Conservation (phyloP, 1,139 yeast species). For the Sporopachydermia cereana region DNA sequence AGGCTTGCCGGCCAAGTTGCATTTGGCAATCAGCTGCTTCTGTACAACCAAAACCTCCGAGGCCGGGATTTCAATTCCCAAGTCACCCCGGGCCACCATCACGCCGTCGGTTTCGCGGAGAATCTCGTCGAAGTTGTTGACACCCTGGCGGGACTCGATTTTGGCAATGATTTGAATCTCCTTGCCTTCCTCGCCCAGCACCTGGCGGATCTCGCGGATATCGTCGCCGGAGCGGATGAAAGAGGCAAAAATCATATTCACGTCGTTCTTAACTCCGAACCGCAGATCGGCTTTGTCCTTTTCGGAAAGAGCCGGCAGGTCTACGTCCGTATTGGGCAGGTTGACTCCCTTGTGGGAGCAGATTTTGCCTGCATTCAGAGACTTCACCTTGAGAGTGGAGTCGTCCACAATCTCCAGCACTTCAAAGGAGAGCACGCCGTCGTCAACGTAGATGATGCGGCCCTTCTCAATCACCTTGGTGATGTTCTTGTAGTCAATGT, state of each 20-base stretch:
- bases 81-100: slow-evolving; percentile 99
- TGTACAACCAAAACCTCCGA: slow-evolving; percentile 98
- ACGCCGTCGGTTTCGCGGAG: slow-evolving; percentile 95
- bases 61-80: slow-evolving; percentile 99
- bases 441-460: slow-evolving; percentile 86
- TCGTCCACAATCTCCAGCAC: slow-evolving; percentile 75
- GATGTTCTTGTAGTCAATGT: slow-evolving; percentile 88
- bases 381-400: slow-evolving; percentile 69
- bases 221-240: slow-evolving; percentile 93
- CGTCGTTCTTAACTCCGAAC: slow-evolving; percentile 94
- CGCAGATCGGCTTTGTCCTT: slow-evolving; percentile 85
- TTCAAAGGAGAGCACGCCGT: slow-evolving; percentile 94
- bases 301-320: slow-evolving; percentile 93
- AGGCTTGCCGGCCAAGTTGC: slow-evolving; percentile 99
- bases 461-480: slow-evolving; percentile 86
- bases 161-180: slow-evolving; percentile 92
- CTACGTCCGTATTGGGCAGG: slow-evolving; percentile 98
- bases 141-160: slow-evolving; percentile 99
- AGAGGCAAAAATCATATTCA: slow-evolving; percentile 97
- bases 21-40: slow-evolving; percentile 97
- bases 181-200: slow-evolving; percentile 93
- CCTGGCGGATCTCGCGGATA: slow-evolving; percentile 80
- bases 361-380: slow-evolving; percentile 90
- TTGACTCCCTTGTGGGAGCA: slow-evolving; percentile 98
- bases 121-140: slow-evolving; percentile 96